Evolutionary conservation across 2,329 filamentous ascomycete genomes (phyloP).

Genomic region (Metarhizium sp.): DNA sequence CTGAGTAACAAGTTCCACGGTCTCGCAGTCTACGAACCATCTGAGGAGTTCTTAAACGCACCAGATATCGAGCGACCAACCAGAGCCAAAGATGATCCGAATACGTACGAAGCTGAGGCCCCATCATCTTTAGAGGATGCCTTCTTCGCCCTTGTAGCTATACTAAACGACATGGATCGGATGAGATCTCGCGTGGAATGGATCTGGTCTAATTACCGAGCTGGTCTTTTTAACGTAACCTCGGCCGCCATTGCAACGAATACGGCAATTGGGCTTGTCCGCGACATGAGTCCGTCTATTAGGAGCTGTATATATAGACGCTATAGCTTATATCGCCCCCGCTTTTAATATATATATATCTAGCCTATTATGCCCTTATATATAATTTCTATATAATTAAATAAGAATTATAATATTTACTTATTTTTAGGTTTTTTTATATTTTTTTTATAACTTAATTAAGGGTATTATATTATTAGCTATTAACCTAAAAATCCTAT

Average conservation of each 20-base stretch:
- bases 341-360: no score
- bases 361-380: no score
- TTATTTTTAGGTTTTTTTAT: no score
- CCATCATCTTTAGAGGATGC: slow-evolving; percentile 15
- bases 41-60: slow-evolving; percentile 24
- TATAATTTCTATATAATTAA: no score
- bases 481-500: no score
- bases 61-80: slow-evolving; percentile 11
- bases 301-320: no score
- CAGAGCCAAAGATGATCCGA: not conserved
- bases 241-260: slow-evolving; percentile 27
- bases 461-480: no score
- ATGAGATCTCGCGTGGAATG: slow-evolving; percentile 17
- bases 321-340: no score
- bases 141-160: slow-evolving; percentile 14
- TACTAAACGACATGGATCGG: slow-evolving; percentile 21
- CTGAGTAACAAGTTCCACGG: slow-evolving; percentile 22
- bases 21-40: slow-evolving; percentile 27
- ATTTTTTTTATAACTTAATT: no score
- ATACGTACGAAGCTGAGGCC: slow-evolving; percentile 22
- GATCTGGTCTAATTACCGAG: slow-evolving; percentile 21
- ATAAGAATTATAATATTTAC: no score
- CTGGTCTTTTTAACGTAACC: slow-evolving; percentile 17
- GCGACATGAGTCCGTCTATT: no score
- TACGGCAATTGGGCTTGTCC: slow-evolving; percentile 24